phyloP scores from a whole-genome alignment of 1,284 basidiomycete genomes.

The Mycosarcoma mackinlayi region DNA sequence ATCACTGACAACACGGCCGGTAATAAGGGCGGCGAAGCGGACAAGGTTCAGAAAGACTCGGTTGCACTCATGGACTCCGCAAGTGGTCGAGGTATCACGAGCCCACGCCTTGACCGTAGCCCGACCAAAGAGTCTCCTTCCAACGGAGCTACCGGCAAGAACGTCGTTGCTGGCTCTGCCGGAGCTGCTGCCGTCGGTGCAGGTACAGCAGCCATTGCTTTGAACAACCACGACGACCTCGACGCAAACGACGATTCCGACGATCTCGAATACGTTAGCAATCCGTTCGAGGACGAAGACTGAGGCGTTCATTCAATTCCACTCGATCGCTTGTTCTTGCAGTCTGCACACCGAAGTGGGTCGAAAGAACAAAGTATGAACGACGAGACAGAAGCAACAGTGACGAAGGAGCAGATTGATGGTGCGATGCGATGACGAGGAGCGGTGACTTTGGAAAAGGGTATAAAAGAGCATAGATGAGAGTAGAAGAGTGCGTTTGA shows the following conservation, averaged over 20 bases:
- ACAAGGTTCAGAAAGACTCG: constrained; percentile 21
- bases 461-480: background rate
- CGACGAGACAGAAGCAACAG: background rate
- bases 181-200: constrained; percentile 4
- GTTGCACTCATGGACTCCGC: constrained; percentile 48
- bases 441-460: constrained; percentile 4
- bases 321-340: background rate
- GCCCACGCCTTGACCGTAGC: constrained; percentile 18
- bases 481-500: background rate
- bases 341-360: no score
- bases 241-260: constrained; percentile 49
- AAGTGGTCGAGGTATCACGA: constrained; percentile 40
- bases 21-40: background rate
- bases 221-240: constrained; percentile 18
- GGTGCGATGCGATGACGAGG: constrained; percentile 1
- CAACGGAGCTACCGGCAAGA: background rate
- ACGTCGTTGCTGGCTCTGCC: constrained; percentile 10
- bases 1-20: constrained; percentile 43
- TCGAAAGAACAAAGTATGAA: no score
- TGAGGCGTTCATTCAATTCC: constrained; percentile 11
- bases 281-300: constrained; percentile 62
- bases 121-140: constrained; percentile 16
- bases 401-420: background rate
- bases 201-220: constrained; percentile 2
- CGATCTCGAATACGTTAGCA: constrained; percentile 60